These are phyloP conservation scores for Xylaria digitata DNA, from an alignment of 2,329 filamentous ascomycete genomes.

Conservation along the genomic window DNA sequence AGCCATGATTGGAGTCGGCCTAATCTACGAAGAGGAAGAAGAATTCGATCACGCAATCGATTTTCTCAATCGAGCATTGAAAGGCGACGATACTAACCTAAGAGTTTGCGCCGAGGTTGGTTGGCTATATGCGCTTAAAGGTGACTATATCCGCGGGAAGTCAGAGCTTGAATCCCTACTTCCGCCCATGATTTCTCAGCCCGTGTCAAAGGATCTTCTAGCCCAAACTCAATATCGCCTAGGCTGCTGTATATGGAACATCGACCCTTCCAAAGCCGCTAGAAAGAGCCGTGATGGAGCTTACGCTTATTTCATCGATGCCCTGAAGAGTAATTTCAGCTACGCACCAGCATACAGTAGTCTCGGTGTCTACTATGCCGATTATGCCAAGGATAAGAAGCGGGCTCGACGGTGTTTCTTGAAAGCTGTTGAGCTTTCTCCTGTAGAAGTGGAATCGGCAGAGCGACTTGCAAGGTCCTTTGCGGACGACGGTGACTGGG, in stretches of 20 bases:
- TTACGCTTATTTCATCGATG: constrained; percentile 84
- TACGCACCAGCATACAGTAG: constrained; percentile 92
- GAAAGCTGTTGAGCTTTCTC: constrained; percentile 92
- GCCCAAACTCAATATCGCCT: constrained; percentile 89
- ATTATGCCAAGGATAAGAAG: constrained; percentile 88
- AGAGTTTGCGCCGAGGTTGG: constrained; percentile 87
- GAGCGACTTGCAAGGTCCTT: constrained; percentile 88
- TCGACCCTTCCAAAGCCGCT: constrained; percentile 77
- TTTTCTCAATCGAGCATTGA: constrained; percentile 80
- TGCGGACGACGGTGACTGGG: constrained; percentile 93
- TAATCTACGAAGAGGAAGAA: constrained; percentile 94
- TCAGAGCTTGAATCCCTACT: constrained; percentile 76
- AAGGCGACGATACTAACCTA: constrained; percentile 78
- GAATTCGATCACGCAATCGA: constrained; percentile 84
- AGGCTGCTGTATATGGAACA: constrained; percentile 86
- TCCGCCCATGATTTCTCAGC: constrained; percentile 67
- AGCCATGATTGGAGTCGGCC: constrained; percentile 87
- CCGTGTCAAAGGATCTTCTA: constrained; percentile 75
- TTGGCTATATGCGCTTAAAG: constrained; percentile 89
- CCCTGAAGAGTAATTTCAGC: constrained; percentile 87
- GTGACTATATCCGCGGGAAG: constrained; percentile 76
- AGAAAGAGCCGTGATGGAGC: constrained; percentile 84
- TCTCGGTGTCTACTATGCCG: constrained; percentile 88
- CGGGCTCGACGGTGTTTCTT: constrained; percentile 93
- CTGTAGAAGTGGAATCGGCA: constrained; percentile 86